Base-by-base conservation (phyloP, 805 yeast genomes). In the Candida golubevii region DNA sequence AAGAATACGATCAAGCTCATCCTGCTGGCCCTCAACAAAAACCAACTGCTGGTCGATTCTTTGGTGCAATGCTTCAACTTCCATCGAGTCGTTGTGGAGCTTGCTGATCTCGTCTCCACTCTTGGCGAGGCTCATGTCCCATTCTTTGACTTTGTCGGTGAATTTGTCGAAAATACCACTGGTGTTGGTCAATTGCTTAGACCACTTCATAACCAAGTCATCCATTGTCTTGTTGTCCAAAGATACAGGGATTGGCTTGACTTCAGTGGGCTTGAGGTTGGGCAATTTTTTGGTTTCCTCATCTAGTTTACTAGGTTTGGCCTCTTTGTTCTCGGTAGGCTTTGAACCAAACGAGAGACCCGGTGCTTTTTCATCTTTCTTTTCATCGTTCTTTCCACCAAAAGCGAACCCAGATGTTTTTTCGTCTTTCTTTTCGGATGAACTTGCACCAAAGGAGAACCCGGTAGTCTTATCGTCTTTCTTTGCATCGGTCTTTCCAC, bases 131-230 rank as follows among this genome's bases (percentile, higher is more conserved):
- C 83, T 79, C 50, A 79, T 77, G 62, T 93, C 99, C 97, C 98
- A 93, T 41, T 77, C 75, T 49, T 83, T 81, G 15, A 91, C 81
- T 47, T 83, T 84, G 23, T 73, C 69, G 8, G 96, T 82, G 60
- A 88, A 91, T 10, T 73, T 65, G 46, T 83, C 83, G 66, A 90
- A 93, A 32, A 86, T 82, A 26, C 76, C 74, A 2, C 91, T 78
- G 0, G 93, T 80, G 11, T 78, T 74, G 1, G 91, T 73, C 47
- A 93, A 66, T 53, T 93, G 95, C 44, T 81, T 80, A 0, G 97
- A 85, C 99, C 99, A 93, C 64, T 85, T 89, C 11, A 89, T 79
- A 35, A 93, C 85, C 53, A 93, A 75, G 61, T 93, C 98, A 58
- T 93, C 98, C 58, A 93, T 71, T 1, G 97, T 88, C 62, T 88